Evolutionary conservation across 2,329 filamentous ascomycete species (phyloP).

Genomic region (Cordyceps fumosorosea): DNA sequence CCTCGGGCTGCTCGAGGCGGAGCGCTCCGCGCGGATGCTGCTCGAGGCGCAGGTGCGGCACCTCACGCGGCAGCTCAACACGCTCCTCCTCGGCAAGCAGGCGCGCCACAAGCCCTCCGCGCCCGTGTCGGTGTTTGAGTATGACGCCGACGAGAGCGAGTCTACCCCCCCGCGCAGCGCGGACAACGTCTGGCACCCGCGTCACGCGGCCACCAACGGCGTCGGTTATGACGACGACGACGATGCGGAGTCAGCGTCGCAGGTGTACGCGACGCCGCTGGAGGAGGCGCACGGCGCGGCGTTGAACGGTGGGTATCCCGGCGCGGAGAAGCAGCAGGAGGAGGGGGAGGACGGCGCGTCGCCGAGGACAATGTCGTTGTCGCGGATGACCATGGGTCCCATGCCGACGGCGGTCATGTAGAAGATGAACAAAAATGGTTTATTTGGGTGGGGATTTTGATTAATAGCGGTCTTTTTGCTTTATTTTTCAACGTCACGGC

Average conservation of each 20-base stretch:
- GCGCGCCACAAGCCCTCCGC: not conserved
- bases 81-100: slow-evolving; percentile 22
- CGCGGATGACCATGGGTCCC: slow-evolving; percentile 46
- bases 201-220: slow-evolving; percentile 19
- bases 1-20: slow-evolving; percentile 46
- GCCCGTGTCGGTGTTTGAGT: slow-evolving; percentile 34
- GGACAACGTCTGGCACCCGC: slow-evolving; percentile 13
- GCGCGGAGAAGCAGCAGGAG: slow-evolving; percentile 32
- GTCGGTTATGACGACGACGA: slow-evolving; percentile 22
- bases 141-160: slow-evolving; percentile 30
- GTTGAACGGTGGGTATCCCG: slow-evolving; percentile 20
- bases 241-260: slow-evolving; percentile 38
- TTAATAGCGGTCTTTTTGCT: not conserved
- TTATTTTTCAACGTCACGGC: not conserved
- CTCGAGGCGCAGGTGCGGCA: slow-evolving; percentile 51
- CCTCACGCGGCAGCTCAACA: slow-evolving; percentile 43
- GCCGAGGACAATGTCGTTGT: slow-evolving; percentile 58
- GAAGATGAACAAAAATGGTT: not conserved
- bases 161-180: not conserved
- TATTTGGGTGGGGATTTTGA: not conserved
- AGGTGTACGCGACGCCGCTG: slow-evolving; percentile 45
- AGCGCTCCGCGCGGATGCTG: slow-evolving; percentile 48
- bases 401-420: slow-evolving; percentile 20
- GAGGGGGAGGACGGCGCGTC: slow-evolving; percentile 35
- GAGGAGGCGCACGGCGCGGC: slow-evolving; percentile 34